Base-by-base conservation (phyloP, 225 moss, liverwort and hornwort genomes). In the Straminergon stramineum region DNA sequence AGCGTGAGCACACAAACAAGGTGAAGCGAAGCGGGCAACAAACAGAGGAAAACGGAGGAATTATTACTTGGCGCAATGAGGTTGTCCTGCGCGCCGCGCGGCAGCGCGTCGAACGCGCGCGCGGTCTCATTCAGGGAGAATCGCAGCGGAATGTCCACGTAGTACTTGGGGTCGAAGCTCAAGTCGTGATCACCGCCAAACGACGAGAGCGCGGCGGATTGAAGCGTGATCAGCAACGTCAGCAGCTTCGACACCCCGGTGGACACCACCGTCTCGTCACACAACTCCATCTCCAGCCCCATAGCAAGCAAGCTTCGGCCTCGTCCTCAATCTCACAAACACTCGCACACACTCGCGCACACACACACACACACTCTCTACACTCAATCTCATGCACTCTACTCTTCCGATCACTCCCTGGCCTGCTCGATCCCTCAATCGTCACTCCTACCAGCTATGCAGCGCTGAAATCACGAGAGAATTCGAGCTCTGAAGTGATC, bases 141-240 rank as follows among this genome's bases (percentile, higher is more conserved):
- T 51, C 92, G 89, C 51, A 96, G 91, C 14, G 95, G 89, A 71
- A 96, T 88, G 86, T 96, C 96, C 35, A 96, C 96, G 75, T 93
- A 96, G 56, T 94, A 93, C 85, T 96, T 96, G 52, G 96, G 96
- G 88, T 96, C 96, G 89, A 97, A 92, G 83, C 87, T 90, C 56
- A 87, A 83, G 61, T 91, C 85, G 35, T 90, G 27, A 24, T 86
- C 91, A 5, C 66, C 94, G 35, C 92, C 94, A 28, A 87, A 90
- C 23, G 90, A 89, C 16, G 92, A 61, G 11, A 96, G 86, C 15
- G 96, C 94, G 56, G 93, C 94, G 57, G 92, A 89, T 78, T 96
- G 96, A 67, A 96, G 89, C 61, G 94, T 88, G 79, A 95, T 84
- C 65, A 96, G 92, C 67, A 96, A 62, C 60, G 92, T 91, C 56